Evolutionary conservation across 352 stramenopile species (phyloP), one percentile per base, ranked within the genome.

Genomic region (Phytophthora lateralis): DNA sequence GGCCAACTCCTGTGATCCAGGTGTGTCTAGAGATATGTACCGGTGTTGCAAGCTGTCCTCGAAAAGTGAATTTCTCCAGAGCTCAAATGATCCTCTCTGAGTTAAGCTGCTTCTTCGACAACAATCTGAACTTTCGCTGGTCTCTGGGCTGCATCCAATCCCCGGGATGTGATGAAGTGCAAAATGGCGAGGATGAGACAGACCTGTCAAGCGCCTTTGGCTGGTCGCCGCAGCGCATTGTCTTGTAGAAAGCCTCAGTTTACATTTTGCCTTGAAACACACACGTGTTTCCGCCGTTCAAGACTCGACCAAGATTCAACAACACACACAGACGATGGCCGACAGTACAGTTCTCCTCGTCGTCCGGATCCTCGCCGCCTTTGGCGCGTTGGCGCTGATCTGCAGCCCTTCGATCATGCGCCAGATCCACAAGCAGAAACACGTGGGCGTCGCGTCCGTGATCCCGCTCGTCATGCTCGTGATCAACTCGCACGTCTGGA

Each of bases 391-490:
- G n/a, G 60, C 52, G 1, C 41, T 70, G 50, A 58, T 53, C 35
- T 39, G 61, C 27, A 64, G 46, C 37, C 55, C 66, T 20, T 48
- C 58, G 18, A 50, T 51, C 1, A 59, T 64, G 34, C 43, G 45
- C 15, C 45, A 48, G 39, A 43, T 70, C 14, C 37, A 63, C 55
- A 71, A 71, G 61, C 15, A 20, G 8, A 46, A 54, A 24, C 27
- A 49, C 17, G 48, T 60, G 2, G 55, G 57, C 7, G 35, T 55
- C 42, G 41, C 65, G 11, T 63, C 56, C 15, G 42, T 69, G 12
- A 12, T 71, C 18, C 63, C 63, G 18, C 63, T 71, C 18, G 44
- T 65, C 26, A 46, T 52, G 26, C 35, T 70, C 34, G 35, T 66
- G 6, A 52, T 38, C 21, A 69, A 64, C 49, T 55, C 47, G 26